phyloP scores from a whole-genome alignment of 805 yeast species.

The Debaryomyces prosopidis region DNA sequence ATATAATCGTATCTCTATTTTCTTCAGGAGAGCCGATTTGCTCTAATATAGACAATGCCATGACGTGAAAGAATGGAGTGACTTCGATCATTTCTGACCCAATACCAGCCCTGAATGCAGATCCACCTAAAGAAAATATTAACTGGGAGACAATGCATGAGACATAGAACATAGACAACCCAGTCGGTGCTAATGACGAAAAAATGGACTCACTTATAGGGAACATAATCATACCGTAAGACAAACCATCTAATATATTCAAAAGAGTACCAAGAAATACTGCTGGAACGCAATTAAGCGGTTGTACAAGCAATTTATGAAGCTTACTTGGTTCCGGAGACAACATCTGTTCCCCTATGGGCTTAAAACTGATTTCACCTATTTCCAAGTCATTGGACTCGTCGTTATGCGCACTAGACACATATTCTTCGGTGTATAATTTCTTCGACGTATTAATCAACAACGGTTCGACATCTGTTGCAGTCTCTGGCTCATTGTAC shows the following conservation, averaged over 20 bases:
- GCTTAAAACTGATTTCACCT: constrained; percentile 1
- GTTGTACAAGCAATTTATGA: constrained; percentile 26
- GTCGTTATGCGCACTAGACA: not conserved
- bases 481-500: not conserved
- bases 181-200: constrained; percentile 79
- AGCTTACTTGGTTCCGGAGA: constrained; percentile 9
- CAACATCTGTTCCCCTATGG: constrained; percentile 3
- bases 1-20: constrained; percentile 56
- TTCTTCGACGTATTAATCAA: not conserved
- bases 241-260: constrained; percentile 88
- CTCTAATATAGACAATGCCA: constrained; percentile 74
- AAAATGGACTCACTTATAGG: constrained; percentile 84
- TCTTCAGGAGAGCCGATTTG: constrained; percentile 51
- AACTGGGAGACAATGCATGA: constrained; percentile 89
- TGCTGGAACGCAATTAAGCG: constrained; percentile 64
- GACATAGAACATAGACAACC: constrained; percentile 90
- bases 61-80: constrained; percentile 96
- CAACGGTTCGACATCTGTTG: constrained; percentile 2
- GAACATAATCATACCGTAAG: constrained; percentile 97
- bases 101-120: constrained; percentile 85
- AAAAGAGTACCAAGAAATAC: constrained; percentile 82
- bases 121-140: constrained; percentile 86
- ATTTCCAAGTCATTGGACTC: constrained; percentile 4
- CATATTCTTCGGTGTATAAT: constrained; percentile 1
- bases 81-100: constrained; percentile 99